Evolutionary conservation across 768 basidiomycete species (phyloP), one percentile per base, ranked within the genome.

Genomic region (Phylloporus sp.): DNA sequence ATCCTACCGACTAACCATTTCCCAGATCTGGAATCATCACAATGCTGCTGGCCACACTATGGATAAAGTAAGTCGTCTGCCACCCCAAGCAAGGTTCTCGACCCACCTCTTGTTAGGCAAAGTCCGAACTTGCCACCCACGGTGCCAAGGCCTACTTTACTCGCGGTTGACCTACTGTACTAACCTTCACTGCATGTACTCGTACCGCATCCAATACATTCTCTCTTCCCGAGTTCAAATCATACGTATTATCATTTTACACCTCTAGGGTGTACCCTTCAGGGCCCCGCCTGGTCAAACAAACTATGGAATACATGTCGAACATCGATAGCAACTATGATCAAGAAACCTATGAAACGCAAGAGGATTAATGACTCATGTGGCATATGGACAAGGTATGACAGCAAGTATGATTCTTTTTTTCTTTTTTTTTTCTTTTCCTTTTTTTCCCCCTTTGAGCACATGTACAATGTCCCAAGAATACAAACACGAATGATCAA

Each of bases 121-220:
- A 90, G 72, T 65, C 81, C 24, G 92, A 95, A 66, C 70, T 95
- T 44, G 86, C 90, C 4, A 78, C 76, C 46, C 88, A 93, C 59
- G 92, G 92, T 12, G 87, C 92, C 52, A 90, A 86, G 69, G 82
- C 89, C 24, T 94, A 94, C 72, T 92, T 94, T 70, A 87, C 84
- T 54, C 81, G 89, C 53, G 89, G 88, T 55, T 90, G 70, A 81
- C 56, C 32, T 42, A 34, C 27, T 48, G 28, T 54, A 49, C 53
- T 41, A 18, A 58, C 55, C 27, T 50, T 48, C 31, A 47, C 50
- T 27, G 40, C 45, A 58, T 57, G 67, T 59, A 65, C 50, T 46
- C 59, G 53, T 54, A 56, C 45, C 39, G 34, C 49, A 46, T 51
- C 47, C 28, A 46, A 36, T 54, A 32, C 28, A 29, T 38, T 23